Percentiles rank a stretch among this genome's conserved stretches.
Evolutionary conservation across 352 stramenopile genomes (phyloP).

Genomic region (Phytopythium montanum): DNA sequence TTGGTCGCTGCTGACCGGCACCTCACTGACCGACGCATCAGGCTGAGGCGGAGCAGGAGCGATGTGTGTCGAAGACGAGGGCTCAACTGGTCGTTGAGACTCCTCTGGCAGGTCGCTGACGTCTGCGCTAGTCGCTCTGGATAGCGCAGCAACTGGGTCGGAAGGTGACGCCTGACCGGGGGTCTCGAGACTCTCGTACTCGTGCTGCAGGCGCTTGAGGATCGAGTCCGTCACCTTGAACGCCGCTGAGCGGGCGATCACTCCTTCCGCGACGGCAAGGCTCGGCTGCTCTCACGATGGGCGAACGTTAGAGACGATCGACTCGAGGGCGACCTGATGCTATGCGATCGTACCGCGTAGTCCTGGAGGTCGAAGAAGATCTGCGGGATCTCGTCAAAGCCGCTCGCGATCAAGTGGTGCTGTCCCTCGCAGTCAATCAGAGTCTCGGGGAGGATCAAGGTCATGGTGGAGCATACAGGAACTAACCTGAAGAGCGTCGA

Average conservation of each 20-base stretch:
- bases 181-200: slow-evolving; percentile 22
- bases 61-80: neutral
- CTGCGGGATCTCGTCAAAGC: slow-evolving; percentile 71
- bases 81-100: neutral
- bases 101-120: neutral
- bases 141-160: neutral
- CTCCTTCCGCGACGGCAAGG: slow-evolving; percentile 16
- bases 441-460: too few relatives aligned
- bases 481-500: slow-evolving; percentile 45
- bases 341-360: slow-evolving; percentile 36
- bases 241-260: slow-evolving; percentile 20
- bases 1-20: neutral
- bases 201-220: slow-evolving; percentile 23
- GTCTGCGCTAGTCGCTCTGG: neutral
- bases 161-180: neutral
- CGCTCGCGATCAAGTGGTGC: slow-evolving; percentile 46
- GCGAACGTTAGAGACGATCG: neutral
- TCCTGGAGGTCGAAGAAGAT: slow-evolving; percentile 71
- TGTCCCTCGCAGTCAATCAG: slow-evolving; percentile 9
- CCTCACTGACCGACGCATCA: neutral
- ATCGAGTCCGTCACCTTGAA: slow-evolving; percentile 40
- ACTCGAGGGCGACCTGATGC: neutral
- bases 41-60: neutral
- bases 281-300: slow-evolving; percentile 19
- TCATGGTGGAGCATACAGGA: neutral